These are phyloP conservation scores for Thalassiosira allenii DNA, from an alignment of 352 stramenopile genomes.

Conservation along the genomic window DNA sequence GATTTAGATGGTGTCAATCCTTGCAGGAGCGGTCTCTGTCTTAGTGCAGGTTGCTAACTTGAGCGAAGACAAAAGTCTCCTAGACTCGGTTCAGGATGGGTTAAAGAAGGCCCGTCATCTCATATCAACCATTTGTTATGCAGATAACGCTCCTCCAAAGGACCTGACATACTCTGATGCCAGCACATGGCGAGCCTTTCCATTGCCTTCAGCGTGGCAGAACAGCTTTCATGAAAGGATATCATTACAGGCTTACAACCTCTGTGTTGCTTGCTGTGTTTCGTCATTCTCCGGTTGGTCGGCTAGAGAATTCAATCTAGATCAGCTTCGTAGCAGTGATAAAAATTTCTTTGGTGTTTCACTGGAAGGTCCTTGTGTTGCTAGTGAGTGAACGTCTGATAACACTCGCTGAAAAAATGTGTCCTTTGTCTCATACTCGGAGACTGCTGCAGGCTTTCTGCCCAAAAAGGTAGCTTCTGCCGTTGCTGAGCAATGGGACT, in stretches of 20 bases:
- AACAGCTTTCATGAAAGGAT: constrained; percentile 57
- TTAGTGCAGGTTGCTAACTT: constrained; percentile 32
- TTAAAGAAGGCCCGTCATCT: constrained; percentile 34
- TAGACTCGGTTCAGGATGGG: constrained; percentile 21
- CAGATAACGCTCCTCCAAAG: constrained; percentile 17
- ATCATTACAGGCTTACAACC: constrained; percentile 74
- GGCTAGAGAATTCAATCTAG: constrained; percentile 72
- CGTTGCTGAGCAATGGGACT: constrained; percentile 68
- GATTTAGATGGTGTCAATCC: constrained; percentile 38
- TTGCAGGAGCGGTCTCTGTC: constrained; percentile 29
- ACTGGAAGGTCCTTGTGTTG: constrained; percentile 56
- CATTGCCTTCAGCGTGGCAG: constrained; percentile 73
- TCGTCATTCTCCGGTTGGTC: constrained; percentile 84
- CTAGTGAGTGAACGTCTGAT: constrained; percentile 35
- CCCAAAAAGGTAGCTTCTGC: constrained; percentile 23
- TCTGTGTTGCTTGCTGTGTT: constrained; percentile 78
- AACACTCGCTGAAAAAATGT: not conserved
- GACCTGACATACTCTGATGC: not conserved
- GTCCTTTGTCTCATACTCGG: no score
- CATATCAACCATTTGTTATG: constrained; percentile 54
- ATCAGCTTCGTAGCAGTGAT: constrained; percentile 60
- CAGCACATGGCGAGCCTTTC: constrained; percentile 54
- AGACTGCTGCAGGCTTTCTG: constrained; percentile 47
- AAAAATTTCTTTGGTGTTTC: constrained; percentile 77
- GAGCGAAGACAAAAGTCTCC: constrained; percentile 20